phyloP scores from a whole-genome alignment of 352 stramenopile species.

The Globisporangium echinulatum region DNA sequence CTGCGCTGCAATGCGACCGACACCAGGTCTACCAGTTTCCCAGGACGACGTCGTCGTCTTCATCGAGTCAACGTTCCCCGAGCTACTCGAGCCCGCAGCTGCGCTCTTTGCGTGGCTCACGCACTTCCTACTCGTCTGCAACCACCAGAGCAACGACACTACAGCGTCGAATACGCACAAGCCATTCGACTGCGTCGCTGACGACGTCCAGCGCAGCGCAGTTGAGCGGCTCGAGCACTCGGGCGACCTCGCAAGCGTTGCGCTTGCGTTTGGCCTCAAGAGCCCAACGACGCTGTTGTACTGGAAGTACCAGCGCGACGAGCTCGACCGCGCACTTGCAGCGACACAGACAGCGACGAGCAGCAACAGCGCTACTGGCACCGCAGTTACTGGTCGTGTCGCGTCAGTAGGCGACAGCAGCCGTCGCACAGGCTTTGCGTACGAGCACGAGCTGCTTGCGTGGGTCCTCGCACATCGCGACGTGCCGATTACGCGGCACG shows the following conservation, averaged over 20 bases:
- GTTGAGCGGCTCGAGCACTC: conserved; percentile 18
- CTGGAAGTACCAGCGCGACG: conserved; percentile 34
- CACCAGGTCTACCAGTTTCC: conserved; percentile 13
- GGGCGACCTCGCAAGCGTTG: conserved; percentile 25
- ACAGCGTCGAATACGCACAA: neutral
- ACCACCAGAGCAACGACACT: conserved; percentile 1
- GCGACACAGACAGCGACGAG: conserved; percentile 12
- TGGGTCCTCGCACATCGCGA: conserved; percentile 45
- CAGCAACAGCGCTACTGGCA: neutral
- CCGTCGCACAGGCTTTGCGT: conserved; percentile 14
- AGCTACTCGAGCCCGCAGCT: conserved; percentile 39
- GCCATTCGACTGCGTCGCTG: conserved; percentile 6
- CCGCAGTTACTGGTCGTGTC: no score
- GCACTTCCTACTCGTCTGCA: conserved; percentile 31
- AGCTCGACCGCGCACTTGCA: conserved; percentile 13
- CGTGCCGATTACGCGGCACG: conserved; percentile 44
- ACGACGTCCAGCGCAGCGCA: conserved; percentile 12
- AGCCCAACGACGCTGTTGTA: conserved; percentile 54
- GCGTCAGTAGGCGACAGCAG: conserved; percentile 1
- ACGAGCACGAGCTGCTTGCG: conserved; percentile 39
- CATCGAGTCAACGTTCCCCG: conserved; percentile 51
- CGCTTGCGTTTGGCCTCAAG: conserved; percentile 43
- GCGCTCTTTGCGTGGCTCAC: conserved; percentile 59
- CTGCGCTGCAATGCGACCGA: neutral
- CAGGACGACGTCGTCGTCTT: conserved; percentile 64